Base-by-base conservation (phyloP, 352 stramenopile genomes). In the Phytopythium chamaehyphon region DNA sequence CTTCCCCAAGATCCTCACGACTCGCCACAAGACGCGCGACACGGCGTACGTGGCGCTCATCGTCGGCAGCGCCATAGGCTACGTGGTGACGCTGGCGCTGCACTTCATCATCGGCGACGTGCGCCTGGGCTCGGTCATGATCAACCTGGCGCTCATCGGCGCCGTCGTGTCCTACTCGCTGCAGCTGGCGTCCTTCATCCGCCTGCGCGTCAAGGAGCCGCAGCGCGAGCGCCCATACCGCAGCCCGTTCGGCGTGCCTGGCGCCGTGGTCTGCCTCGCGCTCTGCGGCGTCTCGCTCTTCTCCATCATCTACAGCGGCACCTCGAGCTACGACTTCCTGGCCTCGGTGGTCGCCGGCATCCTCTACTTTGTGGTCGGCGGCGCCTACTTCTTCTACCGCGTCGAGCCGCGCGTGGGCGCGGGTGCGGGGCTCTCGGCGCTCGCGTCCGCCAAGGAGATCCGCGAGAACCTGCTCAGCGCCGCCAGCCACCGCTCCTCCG, bases 61-160 rank as follows among this genome's bases (percentile, higher is more conserved):
- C 35, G 50, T 63, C 15, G 77, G 77, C 23, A 79, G 66, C 28
- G 35, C 40, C 5, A 60, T 77, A 3, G 77, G 69, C 0, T 76
- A 86, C n/a, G 21, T 71, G 6, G 57, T 80, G 6, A 69, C 74
- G 24, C 31, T 88, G 2, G 40, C 72, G 48, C 44, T 88, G 52
- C 73, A 88, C 47, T 88, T 67, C 38, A 61, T 72, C 37, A 88
- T 85, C 33, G 77, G 73, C 11, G 73, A 86, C 53, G 60, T 68
- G 3, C 67, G 72, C 7, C 67, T 88, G 22, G 74, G 67, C 21
- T 83, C 76, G 1, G 76, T 88, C 21, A 40, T 88, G 43, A 86
- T 88, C 69, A 88, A 88, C 43, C 59, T 88, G 15, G 72, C 76
- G 40, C 59, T 86, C 48, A 86, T 85, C 40, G 77, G 74, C 11